A percentile compares a stretch with the other conserved stretches of the same genome.
Evolutionary conservation across 2,329 filamentous ascomycete species (phyloP).

Genomic region (Xylaria sp.): DNA sequence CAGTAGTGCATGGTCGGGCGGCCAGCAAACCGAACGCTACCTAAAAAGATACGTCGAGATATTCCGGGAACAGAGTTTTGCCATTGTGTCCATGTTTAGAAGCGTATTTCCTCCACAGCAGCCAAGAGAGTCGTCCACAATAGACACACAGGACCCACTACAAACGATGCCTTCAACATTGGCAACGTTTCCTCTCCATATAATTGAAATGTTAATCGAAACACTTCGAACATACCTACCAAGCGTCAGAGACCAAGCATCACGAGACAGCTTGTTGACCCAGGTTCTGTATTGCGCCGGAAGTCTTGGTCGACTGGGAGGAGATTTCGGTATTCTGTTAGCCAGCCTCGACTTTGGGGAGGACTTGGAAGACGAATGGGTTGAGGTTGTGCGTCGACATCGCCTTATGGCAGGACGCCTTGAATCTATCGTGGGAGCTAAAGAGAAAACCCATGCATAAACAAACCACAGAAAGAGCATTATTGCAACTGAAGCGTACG

Average conservation of each 20-base stretch:
- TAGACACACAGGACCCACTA: constrained; percentile 55
- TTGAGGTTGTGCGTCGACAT: constrained; percentile 88
- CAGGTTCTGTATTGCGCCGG: constrained; percentile 94
- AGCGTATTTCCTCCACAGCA: constrained; percentile 76
- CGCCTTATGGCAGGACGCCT: constrained; percentile 82
- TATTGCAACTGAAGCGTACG: constrained; percentile 24
- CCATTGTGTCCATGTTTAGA: constrained; percentile 92
- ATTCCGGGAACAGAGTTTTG: constrained; percentile 96
- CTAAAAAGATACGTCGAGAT: constrained; percentile 97
- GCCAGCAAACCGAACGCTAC: constrained; percentile 93
- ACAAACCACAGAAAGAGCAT: constrained; percentile 17
- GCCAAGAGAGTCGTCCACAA: constrained; percentile 35
- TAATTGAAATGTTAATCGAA: constrained; percentile 82
- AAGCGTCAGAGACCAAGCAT: constrained; percentile 80
- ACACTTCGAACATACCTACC: constrained; percentile 82
- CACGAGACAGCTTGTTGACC: constrained; percentile 87
- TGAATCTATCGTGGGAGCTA: constrained; percentile 73
- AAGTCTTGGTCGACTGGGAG: constrained; percentile 87
- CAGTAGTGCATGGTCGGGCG: constrained; percentile 68
- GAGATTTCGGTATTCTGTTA: constrained; percentile 91
- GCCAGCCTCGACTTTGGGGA: constrained; percentile 65
- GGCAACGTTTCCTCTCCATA: constrained; percentile 83
- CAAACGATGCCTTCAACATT: constrained; percentile 78
- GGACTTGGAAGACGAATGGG: constrained; percentile 76
- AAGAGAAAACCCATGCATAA: constrained; percentile 50